Conservation (phyloP, 345 rosid genomes). For the Cardamine occulta region DNA sequence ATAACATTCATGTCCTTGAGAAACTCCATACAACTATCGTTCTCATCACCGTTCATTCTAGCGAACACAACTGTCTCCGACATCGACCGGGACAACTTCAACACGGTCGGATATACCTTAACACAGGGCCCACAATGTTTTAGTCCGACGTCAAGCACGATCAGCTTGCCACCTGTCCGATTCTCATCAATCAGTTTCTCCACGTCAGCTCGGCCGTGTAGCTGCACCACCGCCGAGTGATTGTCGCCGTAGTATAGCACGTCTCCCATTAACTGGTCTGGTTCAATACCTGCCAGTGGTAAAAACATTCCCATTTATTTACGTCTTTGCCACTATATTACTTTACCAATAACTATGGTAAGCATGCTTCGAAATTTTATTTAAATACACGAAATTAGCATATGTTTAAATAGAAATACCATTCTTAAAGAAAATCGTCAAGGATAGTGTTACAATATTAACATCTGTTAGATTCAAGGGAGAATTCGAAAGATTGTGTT, state of each 20-base stretch:
- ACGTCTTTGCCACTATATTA: neutral
- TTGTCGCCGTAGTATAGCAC: slow-evolving; percentile 94
- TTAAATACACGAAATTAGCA: neutral
- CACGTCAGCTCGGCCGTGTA: slow-evolving; percentile 72
- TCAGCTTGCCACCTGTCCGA: slow-evolving; percentile 64
- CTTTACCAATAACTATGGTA: neutral
- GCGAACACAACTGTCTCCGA: slow-evolving; percentile 73
- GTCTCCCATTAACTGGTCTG: slow-evolving; percentile 79
- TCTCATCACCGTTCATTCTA: slow-evolving; percentile 95
- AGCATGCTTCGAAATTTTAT: neutral
- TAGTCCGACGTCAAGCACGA: slow-evolving; percentile 87
- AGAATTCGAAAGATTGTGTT: neutral
- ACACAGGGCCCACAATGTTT: slow-evolving; percentile 96
- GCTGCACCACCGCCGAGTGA: slow-evolving; percentile 81
- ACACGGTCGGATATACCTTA: slow-evolving; percentile 88
- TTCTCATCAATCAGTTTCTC: slow-evolving; percentile 77
- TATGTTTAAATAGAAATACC: neutral
- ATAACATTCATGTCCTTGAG: slow-evolving; percentile 82
- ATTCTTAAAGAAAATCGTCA: neutral
- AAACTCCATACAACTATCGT: slow-evolving; percentile 90
- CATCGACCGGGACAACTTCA: slow-evolving; percentile 82
- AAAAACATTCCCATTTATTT: slow-evolving; percentile 4
- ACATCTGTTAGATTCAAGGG: no score
- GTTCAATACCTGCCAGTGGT: slow-evolving; percentile 58
- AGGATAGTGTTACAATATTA: neutral